A percentile compares a stretch with the other conserved stretches of the same genome.
These are phyloP conservation scores for Wickerhamiella sorbophila DNA, from an alignment of 805 yeast genomes.

Conservation along the genomic window DNA sequence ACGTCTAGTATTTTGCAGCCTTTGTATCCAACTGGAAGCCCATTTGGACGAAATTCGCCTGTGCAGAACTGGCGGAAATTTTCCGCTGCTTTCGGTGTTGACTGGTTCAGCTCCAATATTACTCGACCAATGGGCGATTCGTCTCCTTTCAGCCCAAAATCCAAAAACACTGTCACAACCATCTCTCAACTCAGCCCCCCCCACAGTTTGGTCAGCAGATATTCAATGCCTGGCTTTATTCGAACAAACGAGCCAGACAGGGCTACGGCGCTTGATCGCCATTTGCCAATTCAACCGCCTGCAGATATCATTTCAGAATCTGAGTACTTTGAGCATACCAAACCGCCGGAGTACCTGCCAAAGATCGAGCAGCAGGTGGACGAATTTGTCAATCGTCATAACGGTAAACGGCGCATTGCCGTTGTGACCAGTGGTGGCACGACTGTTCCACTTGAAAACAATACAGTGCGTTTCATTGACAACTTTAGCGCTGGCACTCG, in stretches of 20 bases:
- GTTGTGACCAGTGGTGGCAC: slow-evolving; percentile 95
- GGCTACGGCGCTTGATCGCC: slow-evolving; percentile 63
- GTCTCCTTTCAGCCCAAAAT: background rate
- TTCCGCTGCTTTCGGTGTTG: background rate
- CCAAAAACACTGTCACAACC: background rate
- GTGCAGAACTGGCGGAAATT: background rate
- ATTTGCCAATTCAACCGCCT: slow-evolving; percentile 61
- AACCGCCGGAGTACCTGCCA: slow-evolving; percentile 58
- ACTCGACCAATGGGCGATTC: background rate
- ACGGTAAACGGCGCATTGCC: slow-evolving; percentile 38
- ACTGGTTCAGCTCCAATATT: background rate
- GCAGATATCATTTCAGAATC: slow-evolving; percentile 62
- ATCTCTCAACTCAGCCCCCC: too few relatives aligned
- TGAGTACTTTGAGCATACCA: slow-evolving; percentile 54
- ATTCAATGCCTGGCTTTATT: too few relatives aligned
- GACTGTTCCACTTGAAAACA: slow-evolving; percentile 92
- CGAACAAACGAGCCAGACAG: slow-evolving; percentile 62
- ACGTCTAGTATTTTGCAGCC: background rate
- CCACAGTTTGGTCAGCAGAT: too few relatives aligned
- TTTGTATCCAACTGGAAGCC: background rate
- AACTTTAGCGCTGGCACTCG: slow-evolving; percentile 96
- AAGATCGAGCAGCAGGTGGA: slow-evolving; percentile 43
- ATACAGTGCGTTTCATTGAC: slow-evolving; percentile 92
- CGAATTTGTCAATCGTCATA: slow-evolving; percentile 48
- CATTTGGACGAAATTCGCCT: background rate